phyloP scores from a whole-genome alignment of 2,329 filamentous ascomycete genomes.

The Trichoderma asperellum region DNA sequence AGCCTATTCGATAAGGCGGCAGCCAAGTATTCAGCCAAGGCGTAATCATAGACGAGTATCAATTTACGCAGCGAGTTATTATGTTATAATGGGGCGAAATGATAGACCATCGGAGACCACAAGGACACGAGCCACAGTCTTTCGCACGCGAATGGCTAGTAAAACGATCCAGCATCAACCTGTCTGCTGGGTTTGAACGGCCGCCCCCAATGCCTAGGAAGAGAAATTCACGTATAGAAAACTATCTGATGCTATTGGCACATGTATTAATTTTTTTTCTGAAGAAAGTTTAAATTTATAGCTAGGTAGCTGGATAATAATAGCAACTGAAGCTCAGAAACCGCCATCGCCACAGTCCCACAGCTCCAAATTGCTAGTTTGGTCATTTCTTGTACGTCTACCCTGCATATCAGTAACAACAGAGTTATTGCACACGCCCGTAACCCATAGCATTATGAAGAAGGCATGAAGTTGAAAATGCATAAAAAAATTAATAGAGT shows the following conservation, averaged over 20 bases:
- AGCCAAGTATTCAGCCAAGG: conserved; percentile 84
- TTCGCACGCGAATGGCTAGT: background rate
- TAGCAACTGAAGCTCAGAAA: conserved; percentile 8
- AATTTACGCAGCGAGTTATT: conserved; percentile 35
- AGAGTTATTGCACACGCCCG: background rate
- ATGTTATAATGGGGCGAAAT: conserved; percentile 40
- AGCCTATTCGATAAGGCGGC: conserved; percentile 85
- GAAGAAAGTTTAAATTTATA: background rate
- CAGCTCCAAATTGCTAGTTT: background rate
- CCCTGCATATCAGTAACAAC: background rate
- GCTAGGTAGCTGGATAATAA: background rate
- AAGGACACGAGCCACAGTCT: background rate
- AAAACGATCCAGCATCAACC: background rate
- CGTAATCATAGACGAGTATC: conserved; percentile 50
- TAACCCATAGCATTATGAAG: background rate
- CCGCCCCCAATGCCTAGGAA: background rate
- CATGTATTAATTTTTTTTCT: background rate
- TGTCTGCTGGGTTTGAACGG: background rate
- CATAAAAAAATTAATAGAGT: background rate
- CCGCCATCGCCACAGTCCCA: background rate
- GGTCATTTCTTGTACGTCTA: background rate
- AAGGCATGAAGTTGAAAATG: background rate
- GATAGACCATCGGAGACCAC: conserved; percentile 33
- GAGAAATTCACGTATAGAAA: background rate
- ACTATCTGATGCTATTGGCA: background rate